phyloP scores from a whole-genome alignment of 805 yeast species.

The Candida berthetii region DNA sequence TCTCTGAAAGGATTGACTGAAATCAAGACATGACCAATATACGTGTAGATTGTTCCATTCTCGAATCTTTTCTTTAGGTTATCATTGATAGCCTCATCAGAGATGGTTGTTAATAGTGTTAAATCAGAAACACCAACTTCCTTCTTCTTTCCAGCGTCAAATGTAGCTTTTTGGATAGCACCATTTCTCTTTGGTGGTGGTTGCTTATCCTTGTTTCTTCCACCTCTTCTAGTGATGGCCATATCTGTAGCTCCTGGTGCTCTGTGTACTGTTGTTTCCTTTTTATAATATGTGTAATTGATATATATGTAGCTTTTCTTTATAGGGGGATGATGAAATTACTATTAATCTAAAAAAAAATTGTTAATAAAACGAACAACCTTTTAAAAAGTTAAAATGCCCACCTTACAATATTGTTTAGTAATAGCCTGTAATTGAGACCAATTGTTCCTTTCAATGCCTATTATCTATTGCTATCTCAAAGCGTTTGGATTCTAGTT shows the following conservation, averaged over 20 bases:
- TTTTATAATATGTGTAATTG: too few relatives aligned
- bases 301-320: too few relatives aligned
- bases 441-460: too few relatives aligned
- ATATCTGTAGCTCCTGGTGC: conserved; percentile 28
- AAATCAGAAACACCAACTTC: conserved; percentile 98
- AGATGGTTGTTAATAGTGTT: conserved; percentile 79
- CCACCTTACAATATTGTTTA: too few relatives aligned
- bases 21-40: conserved; percentile 90
- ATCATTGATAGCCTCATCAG: conserved; percentile 90
- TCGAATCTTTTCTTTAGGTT: conserved; percentile 84
- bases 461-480: too few relatives aligned
- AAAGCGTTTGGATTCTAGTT: too few relatives aligned
- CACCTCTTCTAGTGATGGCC: conserved; percentile 78
- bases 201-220: conserved; percentile 48
- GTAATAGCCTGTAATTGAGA: too few relatives aligned
- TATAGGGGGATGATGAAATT: too few relatives aligned
- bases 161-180: conserved; percentile 81
- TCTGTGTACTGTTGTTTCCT: too few relatives aligned
- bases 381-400: too few relatives aligned
- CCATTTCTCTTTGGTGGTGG: conserved; percentile 54
- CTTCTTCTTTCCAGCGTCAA: conserved; percentile 80
- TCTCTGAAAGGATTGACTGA: conserved; percentile 97
- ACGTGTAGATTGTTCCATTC: conserved; percentile 87
- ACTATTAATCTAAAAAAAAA: too few relatives aligned
- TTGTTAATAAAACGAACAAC: too few relatives aligned